Evolutionary conservation across 768 basidiomycete genomes (phyloP), one percentile per base, ranked within the genome.

Genomic region (Lactarius akahatsu): DNA sequence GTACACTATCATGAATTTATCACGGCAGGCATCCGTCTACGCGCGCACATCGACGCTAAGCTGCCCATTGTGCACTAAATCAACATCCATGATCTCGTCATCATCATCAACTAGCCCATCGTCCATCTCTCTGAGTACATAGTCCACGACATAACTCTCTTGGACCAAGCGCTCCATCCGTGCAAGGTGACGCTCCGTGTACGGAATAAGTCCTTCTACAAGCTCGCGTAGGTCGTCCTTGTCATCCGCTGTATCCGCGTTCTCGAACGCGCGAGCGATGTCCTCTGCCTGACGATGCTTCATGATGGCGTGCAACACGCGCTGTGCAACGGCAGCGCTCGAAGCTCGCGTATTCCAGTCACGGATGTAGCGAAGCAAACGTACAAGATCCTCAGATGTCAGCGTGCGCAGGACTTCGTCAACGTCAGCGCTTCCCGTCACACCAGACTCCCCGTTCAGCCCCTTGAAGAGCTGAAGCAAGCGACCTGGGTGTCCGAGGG

Each of bases 291-390:
- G 79, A 34, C 88, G 86, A 68, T 91, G 78, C 76, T 91, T 92
- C 67, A 98, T 76, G 59, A 98, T 78, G 5, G 94, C 88, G 73
- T 91, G 85, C 63, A 99, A 77, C 50, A 98, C 82, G 38, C 80
- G 80, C 78, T 99, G 97, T 8, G 96, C 96, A 54, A 97, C 83
- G 20, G 79, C 81, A 68, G 91, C 90, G 26, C 92, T 94, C 73
- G 88, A 88, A n/a, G 91, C 91, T 68, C 88, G 89, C n/a, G 95
- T 87, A 76, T 98, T 99, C 97, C 97, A 99, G 70, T 90, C 88
- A 56, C 92, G 83, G 54, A 94, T 82, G 76, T 92, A 95, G 20
- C 85, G 84, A 61, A 98, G 79, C 41, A 99, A 82, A 64, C 87
- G 87, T 7, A 87, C 88, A 32, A 98, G 85, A 70, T 98, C 95